Evolutionary conservation across 2,329 filamentous ascomycete genomes (phyloP), one percentile per base, ranked within the genome.

Genomic region (Mollisiaceae sp.): DNA sequence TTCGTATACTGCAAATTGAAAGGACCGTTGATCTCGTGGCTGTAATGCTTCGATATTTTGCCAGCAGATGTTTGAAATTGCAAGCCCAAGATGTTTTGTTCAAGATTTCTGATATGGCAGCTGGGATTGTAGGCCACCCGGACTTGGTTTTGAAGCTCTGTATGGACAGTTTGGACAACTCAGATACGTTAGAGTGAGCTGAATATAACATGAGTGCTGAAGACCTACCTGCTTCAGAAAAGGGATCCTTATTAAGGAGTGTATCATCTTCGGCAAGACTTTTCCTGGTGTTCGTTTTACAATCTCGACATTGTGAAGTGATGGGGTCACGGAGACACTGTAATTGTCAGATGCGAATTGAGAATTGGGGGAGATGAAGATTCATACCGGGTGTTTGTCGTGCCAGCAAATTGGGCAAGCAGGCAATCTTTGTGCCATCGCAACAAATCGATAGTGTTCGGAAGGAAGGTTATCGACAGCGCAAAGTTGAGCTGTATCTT

Each of bases 251-350:
- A 11, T 39, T 14, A 57, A 15, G 32, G 32, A 24, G 39, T 39
- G 35, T 5, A 22, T 8, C 20, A 14, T 41, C 55, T 57, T 57
- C 35, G 18, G n/a, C 8, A 1, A 20, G 38, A 24, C 14, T 24
- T 18, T 57, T 4, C 55, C n/a, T 22, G 35, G 12, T 57, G 14
- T 57, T 39, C 9, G n/a, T 4, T 41, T n/a, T 57, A 5, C 32
- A 57, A 38, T 14, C 35, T 39, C 20, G 55, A 22, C 55, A 57
- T 39, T 57, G 32, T 4, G 12, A 9, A 24, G 18, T 38, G 12
- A 11, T 22, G 5, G 32, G 35, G n/a, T 57, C 55, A 35, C 55
- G 55, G 24, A 22, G 8, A 41, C 55, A 57, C 55, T 57, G 32
- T 35, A 32, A 15, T 1, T 18, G 8, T 57, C 32, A 56, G 15